These are phyloP conservation scores for Spathaspora arborariae DNA, from an alignment of 805 yeast genomes.

Conservation along the genomic window DNA sequence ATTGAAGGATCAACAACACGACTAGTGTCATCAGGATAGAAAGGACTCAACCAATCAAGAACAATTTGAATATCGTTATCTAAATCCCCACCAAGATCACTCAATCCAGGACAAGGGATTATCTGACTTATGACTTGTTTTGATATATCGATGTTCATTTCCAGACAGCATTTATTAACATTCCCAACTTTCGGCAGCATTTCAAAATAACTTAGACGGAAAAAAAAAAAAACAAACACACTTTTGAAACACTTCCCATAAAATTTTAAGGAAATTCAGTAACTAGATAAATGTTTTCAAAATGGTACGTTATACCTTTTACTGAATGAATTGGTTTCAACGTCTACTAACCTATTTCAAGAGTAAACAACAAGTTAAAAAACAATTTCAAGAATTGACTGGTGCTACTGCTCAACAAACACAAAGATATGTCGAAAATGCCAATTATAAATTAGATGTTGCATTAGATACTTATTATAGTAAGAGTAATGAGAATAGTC, in stretches of 20 bases:
- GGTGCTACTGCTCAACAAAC: slow-evolving; percentile 33
- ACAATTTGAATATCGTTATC: slow-evolving; percentile 34
- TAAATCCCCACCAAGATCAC: slow-evolving; percentile 17
- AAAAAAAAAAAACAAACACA: not conserved
- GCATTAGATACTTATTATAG: slow-evolving; percentile 30
- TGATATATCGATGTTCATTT: slow-evolving; percentile 4
- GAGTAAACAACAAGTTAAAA: slow-evolving; percentile 12
- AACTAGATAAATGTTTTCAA: not conserved
- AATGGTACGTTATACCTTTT: not conserved
- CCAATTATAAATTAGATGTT: slow-evolving; percentile 24
- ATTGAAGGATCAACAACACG: slow-evolving; percentile 21
- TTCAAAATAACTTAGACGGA: not conserved
- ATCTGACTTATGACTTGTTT: slow-evolving; percentile 11
- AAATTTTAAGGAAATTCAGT: not conserved
- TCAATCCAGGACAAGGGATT: slow-evolving; percentile 13
- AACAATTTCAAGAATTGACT: slow-evolving; percentile 40
- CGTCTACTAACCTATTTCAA: slow-evolving; percentile 1
- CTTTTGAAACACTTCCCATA: not conserved
- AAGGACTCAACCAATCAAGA: slow-evolving; percentile 31
- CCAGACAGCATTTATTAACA: not conserved
- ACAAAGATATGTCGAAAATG: slow-evolving; percentile 27
- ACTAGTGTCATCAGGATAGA: slow-evolving; percentile 10
- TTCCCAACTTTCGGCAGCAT: not conserved
- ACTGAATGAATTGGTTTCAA: not conserved
- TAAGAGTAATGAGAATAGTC: slow-evolving; percentile 3